Evolutionary conservation across 106 monocot species (phyloP).

Genomic region (Dendrobium chrysotoxum): DNA sequence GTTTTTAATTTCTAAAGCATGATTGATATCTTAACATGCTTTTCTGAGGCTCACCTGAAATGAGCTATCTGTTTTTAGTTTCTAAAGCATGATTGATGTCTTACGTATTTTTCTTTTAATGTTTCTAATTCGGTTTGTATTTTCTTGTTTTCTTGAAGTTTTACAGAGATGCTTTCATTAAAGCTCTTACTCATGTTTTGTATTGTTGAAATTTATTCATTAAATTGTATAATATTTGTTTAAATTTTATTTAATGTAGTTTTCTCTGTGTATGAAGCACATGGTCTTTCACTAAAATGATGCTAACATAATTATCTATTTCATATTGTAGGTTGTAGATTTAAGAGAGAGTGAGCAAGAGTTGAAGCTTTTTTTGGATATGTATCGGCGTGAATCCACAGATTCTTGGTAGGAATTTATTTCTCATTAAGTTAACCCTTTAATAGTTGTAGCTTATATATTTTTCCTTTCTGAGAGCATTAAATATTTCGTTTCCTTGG

Average conservation of each 20-base stretch:
- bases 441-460: not conserved
- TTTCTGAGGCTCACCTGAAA: not conserved
- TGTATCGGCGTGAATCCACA: conserved; percentile 60
- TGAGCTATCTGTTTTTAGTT: not conserved
- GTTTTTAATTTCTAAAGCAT: not conserved
- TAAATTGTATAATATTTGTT: not conserved
- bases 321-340: conserved; percentile 47
- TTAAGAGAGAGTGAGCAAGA: conserved; percentile 39
- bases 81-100: too few relatives aligned
- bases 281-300: not conserved
- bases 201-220: not conserved
- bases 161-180: too few relatives aligned
- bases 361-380: conserved; percentile 51
- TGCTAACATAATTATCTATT: conserved; percentile 4
- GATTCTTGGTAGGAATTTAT: conserved; percentile 43
- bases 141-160: too few relatives aligned
- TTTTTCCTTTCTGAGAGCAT: not conserved
- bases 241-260: not conserved
- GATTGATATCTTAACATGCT: not conserved
- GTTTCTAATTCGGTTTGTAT: too few relatives aligned
- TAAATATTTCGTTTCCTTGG: not conserved
- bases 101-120: too few relatives aligned
- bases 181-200: not conserved
- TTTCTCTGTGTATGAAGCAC: not conserved
- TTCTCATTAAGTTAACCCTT: not conserved